These are phyloP conservation scores for Ceratocystis eucalypticola DNA, from an alignment of 2,329 filamentous ascomycete species.

Conservation along the genomic window DNA sequence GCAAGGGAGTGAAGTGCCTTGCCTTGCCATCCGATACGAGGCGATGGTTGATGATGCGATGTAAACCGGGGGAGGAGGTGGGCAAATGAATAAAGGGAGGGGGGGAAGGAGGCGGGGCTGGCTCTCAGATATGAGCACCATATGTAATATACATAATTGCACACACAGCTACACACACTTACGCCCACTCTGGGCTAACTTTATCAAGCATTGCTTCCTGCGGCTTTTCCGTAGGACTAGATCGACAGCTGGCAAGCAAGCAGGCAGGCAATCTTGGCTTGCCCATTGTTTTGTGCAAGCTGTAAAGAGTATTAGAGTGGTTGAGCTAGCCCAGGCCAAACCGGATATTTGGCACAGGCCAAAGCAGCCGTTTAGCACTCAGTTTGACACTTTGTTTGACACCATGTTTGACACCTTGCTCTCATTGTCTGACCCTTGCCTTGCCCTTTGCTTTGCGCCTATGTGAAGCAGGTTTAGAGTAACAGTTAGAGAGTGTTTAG, in stretches of 20 bases:
- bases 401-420: not conserved
- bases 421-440: not conserved
- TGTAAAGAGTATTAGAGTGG: not conserved
- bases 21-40: not conserved
- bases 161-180: no score
- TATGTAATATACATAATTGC: not conserved
- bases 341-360: not conserved
- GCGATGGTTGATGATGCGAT: not conserved
- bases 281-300: not conserved
- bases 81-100: not conserved
- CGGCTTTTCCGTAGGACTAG: no score
- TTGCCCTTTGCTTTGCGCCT: not conserved
- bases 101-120: not conserved
- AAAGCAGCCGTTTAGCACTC: not conserved
- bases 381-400: conserved; percentile 4
- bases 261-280: not conserved
- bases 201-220: no score
- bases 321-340: not conserved
- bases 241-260: no score
- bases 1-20: conserved; percentile 7
- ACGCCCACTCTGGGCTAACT: no score
- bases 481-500: no score
- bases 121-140: not conserved
- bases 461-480: no score
- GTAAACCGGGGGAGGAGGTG: not conserved